phyloP scores from a whole-genome alignment of 352 stramenopile species.

The Phytophthora boehmeriae region DNA sequence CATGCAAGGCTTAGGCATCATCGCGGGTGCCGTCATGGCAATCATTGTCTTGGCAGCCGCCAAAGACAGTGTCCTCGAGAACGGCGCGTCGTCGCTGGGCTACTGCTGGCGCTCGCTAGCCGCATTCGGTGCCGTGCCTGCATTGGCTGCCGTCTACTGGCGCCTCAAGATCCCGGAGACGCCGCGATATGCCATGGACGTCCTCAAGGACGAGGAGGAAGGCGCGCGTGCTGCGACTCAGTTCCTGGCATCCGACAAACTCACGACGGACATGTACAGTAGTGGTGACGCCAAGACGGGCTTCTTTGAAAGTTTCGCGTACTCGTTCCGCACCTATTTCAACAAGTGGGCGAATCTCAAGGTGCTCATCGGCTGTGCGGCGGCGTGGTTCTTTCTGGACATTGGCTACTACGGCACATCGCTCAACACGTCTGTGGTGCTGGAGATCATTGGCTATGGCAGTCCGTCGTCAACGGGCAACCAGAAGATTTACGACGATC shows the following conservation, averaged over 20 bases:
- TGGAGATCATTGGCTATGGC: constrained; percentile 51
- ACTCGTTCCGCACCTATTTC: constrained; percentile 22
- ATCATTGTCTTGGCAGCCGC: constrained; percentile 36
- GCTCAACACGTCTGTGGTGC: constrained; percentile 53
- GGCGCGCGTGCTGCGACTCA: constrained; percentile 32
- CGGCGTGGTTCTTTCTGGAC: constrained; percentile 67
- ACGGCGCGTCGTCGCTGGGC: constrained; percentile 41
- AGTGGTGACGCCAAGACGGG: constrained; percentile 51
- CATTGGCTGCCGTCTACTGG: constrained; percentile 51
- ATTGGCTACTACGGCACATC: constrained; percentile 68
- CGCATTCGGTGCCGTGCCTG: constrained; percentile 47
- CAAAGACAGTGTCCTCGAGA: constrained; percentile 39
- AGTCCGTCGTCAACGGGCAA: constrained; percentile 38
- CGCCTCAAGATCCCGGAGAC: constrained; percentile 53
- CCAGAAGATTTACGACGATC: constrained; percentile 52
- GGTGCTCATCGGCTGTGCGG: constrained; percentile 35
- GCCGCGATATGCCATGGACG: constrained; percentile 49
- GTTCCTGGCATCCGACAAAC: constrained; percentile 43
- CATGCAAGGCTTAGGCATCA: constrained; percentile 60
- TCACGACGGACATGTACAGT: constrained; percentile 44
- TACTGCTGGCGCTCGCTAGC: constrained; percentile 56
- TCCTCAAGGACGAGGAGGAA: constrained; percentile 44
- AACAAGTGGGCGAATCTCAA: constrained; percentile 50
- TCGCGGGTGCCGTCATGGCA: constrained; percentile 39
- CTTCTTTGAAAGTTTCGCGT: constrained; percentile 35